These are phyloP conservation scores for Fusarium sp. DNA, from an alignment of 2,329 filamentous ascomycete species.

Conservation along the genomic window DNA sequence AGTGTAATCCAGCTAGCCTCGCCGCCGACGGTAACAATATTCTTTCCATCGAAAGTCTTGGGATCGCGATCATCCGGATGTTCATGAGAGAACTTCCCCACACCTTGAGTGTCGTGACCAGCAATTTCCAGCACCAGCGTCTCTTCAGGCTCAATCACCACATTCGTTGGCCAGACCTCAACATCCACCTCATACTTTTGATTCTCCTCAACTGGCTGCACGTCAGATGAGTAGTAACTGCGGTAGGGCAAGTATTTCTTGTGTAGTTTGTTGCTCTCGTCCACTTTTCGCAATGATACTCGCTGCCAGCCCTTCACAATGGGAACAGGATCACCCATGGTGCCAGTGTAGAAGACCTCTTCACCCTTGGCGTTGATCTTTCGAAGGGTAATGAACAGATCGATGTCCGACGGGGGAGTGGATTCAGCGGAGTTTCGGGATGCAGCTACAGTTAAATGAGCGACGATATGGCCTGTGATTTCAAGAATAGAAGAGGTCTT, in stretches of 20 bases:
- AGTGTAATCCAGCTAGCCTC: not conserved
- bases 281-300: constrained; percentile 63
- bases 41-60: not conserved
- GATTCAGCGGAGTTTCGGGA: constrained; percentile 57
- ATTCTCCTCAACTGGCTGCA: constrained; percentile 60
- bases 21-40: not conserved
- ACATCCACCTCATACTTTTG: constrained; percentile 68
- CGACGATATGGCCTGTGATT: constrained; percentile 73
- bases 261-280: constrained; percentile 52
- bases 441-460: constrained; percentile 70
- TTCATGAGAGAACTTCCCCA: constrained; percentile 64
- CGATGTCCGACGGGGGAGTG: constrained; percentile 59
- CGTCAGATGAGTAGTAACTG: constrained; percentile 65
- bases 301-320: constrained; percentile 72
- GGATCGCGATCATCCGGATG: constrained; percentile 52
- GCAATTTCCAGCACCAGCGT: constrained; percentile 64
- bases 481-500: constrained; percentile 66
- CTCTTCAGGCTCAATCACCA: constrained; percentile 58
- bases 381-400: constrained; percentile 71
- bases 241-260: constrained; percentile 63
- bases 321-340: constrained; percentile 69
- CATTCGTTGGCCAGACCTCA: constrained; percentile 72
- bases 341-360: constrained; percentile 72
- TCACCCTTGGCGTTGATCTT: constrained; percentile 62
- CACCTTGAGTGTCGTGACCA: constrained; percentile 67